Percentiles rank a stretch among this genome's conserved stretches.
Evolutionary conservation across 1,139 yeast genomes (phyloP).

Genomic region (Yamadazyma sp.): DNA sequence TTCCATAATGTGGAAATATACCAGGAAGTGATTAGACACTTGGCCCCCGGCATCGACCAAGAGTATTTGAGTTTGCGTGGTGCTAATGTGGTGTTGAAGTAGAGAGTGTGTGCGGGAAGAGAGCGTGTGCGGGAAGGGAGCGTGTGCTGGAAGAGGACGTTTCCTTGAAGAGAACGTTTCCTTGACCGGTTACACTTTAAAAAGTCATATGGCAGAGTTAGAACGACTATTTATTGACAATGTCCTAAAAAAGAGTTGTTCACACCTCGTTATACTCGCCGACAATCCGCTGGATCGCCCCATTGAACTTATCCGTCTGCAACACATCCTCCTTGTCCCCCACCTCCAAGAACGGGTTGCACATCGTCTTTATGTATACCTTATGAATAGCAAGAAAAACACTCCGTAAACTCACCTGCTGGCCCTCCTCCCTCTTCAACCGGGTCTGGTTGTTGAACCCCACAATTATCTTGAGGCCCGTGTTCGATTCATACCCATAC

Average conservation of each 20-base stretch:
- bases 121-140: not conserved
- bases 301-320: conserved; percentile 40
- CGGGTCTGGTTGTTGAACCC: conserved; percentile 32
- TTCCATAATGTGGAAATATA: conserved; percentile 84
- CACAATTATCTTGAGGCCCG: conserved; percentile 58
- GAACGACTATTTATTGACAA: too few relatives aligned
- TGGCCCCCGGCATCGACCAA: conserved; percentile 93
- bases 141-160: not conserved
- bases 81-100: conserved; percentile 78
- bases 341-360: conserved; percentile 55
- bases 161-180: not conserved
- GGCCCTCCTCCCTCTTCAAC: conserved; percentile 8
- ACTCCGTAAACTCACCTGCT: conserved; percentile 17
- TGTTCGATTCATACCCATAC: conserved; percentile 61
- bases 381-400: conserved; percentile 47
- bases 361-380: conserved; percentile 48
- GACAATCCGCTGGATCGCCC: conserved; percentile 34
- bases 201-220: too few relatives aligned
- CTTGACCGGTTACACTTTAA: too few relatives aligned
- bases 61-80: conserved; percentile 85
- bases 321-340: conserved; percentile 22
- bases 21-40: conserved; percentile 68
- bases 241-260: too few relatives aligned
- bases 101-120: conserved; percentile 16
- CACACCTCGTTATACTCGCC: conserved; percentile 24